Conservation (phyloP, 345 rosid genomes). For the Camelina laxa region DNA sequence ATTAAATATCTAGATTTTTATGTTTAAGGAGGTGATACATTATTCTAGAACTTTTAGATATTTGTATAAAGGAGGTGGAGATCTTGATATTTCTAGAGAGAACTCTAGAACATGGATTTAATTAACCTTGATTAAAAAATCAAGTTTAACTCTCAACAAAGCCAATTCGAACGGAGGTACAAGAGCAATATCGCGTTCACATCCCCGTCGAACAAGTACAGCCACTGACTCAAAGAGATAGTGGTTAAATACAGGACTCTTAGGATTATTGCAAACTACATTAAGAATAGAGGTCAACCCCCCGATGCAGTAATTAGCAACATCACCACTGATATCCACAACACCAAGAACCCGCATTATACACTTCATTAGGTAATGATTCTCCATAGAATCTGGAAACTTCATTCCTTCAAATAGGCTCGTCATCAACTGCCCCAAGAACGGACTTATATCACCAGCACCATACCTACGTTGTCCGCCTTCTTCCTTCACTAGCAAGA, state of each 20-base stretch:
- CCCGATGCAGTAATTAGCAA: constrained; percentile 77
- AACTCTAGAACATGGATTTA: too few relatives aligned
- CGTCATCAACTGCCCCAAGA: constrained; percentile 55
- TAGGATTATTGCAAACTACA: constrained; percentile 87
- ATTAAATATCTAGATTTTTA: too few relatives aligned
- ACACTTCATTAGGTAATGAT: constrained; percentile 91
- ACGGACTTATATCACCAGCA: constrained; percentile 65
- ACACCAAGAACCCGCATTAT: constrained; percentile 87
- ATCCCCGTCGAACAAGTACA: constrained; percentile 80
- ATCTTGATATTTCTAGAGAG: too few relatives aligned
- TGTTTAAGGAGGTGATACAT: too few relatives aligned
- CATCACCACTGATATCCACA: constrained; percentile 69
- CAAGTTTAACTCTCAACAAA: too few relatives aligned
- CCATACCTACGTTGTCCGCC: constrained; percentile 65
- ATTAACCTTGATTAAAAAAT: too few relatives aligned
- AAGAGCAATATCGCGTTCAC: constrained; percentile 74
- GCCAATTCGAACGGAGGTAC: constrained; percentile 67
- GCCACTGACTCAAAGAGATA: constrained; percentile 94
- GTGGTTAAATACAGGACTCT: constrained; percentile 87
- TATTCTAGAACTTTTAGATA: too few relatives aligned
- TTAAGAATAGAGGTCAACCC: constrained; percentile 68
- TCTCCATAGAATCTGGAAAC: constrained; percentile 87
- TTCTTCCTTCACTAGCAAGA: constrained; percentile 84
- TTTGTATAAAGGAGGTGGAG: too few relatives aligned
- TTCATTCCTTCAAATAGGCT: constrained; percentile 74